These are phyloP conservation scores for Hygrophoropsis aurantiaca DNA, from an alignment of 768 basidiomycete species.

Conservation along the genomic window DNA sequence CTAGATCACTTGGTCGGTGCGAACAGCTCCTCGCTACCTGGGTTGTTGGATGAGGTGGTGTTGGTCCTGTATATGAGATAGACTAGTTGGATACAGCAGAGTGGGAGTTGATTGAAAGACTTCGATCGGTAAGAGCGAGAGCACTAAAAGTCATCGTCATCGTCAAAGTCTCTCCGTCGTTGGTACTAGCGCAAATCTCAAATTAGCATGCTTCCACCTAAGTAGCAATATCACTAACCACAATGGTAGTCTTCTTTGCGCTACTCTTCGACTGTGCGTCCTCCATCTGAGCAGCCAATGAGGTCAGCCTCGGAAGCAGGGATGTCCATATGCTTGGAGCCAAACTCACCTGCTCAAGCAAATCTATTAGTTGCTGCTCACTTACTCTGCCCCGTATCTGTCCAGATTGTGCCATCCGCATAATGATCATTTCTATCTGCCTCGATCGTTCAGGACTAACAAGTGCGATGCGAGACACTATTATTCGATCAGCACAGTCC, in stretches of 20 bases:
- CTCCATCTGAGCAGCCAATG: constrained; percentile 44
- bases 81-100: too few relatives aligned
- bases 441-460: constrained; percentile 81
- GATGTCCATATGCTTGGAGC: background rate
- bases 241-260: constrained; percentile 58
- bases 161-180: constrained; percentile 64
- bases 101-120: too few relatives aligned
- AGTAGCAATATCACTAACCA: constrained; percentile 35
- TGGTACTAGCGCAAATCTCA: constrained; percentile 45
- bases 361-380: constrained; percentile 79
- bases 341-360: constrained; percentile 77
- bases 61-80: too few relatives aligned
- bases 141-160: constrained; percentile 56
- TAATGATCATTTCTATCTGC: constrained; percentile 75
- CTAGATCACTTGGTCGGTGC: too few relatives aligned
- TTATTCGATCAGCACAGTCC: background rate
- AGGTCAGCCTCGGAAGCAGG: constrained; percentile 19
- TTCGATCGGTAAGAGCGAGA: background rate
- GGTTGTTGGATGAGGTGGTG: too few relatives aligned
- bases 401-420: constrained; percentile 82
- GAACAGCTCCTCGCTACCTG: too few relatives aligned
- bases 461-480: constrained; percentile 85
- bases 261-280: constrained; percentile 48
- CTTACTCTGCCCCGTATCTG: constrained; percentile 75
- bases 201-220: constrained; percentile 5